Evolutionary conservation across 345 rosid genomes (phyloP), one percentile per base, ranked within the genome.

Genomic region (Geranium rotundifolium): DNA sequence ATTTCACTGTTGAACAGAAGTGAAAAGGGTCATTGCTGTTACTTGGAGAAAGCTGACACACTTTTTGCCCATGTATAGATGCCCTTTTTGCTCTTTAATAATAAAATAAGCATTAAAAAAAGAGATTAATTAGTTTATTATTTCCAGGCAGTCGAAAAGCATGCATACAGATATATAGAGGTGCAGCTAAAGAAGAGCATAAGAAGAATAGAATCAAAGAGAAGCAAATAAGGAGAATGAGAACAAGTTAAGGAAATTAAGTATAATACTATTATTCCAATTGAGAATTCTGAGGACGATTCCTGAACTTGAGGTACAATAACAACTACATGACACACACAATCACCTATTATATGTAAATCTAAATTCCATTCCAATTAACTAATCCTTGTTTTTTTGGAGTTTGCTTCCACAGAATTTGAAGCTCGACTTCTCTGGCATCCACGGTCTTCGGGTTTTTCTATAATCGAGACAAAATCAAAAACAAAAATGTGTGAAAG

Each of bases 151-250:
- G 5, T 19, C 19, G 27, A 63, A 9, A 27, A 49, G 37, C 16
- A 10, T 20, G 54, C 14, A 18, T 4, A 13, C 7, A 27, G 56
- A n/a, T n/a, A n/a, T n/a, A n/a, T n/a, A n/a, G n/a, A n/a, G n/a
- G 19, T 72, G 75, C 68, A 68, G 69, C 60, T 57, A 56, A 71
- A 63, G 70, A 76, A 73, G 61, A 64, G 71, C 56, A 74, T 76
- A 67, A 73, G 82, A 80, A 82, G 90, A 82, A 85, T 82, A 82
- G 90, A 82, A 85, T 82, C 80, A 60, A n/a, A 68, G 70, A 65
- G 69, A 67, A 72, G 84, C 85, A 79, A 57, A 75, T 56, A 69
- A 72, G 66, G 80, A 73, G 79, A 67, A 63, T 59, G 73, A 77
- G 50, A 77, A 67, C 10, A 81, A 71, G 85, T 80, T 62, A 82